Evolutionary conservation across 2,329 filamentous ascomycete species (phyloP).

Genomic region (Coniochaeta hoffmannii): DNA sequence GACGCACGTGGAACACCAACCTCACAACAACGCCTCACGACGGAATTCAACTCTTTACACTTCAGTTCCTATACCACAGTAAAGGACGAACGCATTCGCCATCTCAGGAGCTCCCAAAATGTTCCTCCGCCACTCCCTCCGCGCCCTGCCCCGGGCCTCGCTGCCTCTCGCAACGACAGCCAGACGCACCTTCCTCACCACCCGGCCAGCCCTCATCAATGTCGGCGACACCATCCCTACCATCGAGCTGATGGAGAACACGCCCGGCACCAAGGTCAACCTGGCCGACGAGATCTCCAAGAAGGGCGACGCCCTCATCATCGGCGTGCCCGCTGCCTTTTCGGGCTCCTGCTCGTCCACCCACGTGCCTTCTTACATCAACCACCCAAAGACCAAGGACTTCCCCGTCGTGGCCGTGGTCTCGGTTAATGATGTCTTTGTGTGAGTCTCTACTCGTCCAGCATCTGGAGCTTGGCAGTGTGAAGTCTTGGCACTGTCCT

Average conservation of each 20-base stretch:
- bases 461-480: too few relatives aligned
- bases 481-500: not conserved
- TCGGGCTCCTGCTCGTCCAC: conserved; percentile 47
- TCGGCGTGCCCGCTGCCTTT: conserved; percentile 80
- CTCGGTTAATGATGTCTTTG: conserved; percentile 89
- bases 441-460: conserved; percentile 48
- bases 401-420: conserved; percentile 85
- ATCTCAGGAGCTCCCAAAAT: too few relatives aligned
- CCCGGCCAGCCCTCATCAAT: conserved; percentile 57
- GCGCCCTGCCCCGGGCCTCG: not conserved
- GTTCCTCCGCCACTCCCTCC: not conserved
- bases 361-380: conserved; percentile 84
- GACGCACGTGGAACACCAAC: not conserved
- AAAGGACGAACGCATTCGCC: too few relatives aligned
- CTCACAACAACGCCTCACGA: not conserved
- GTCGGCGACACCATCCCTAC: conserved; percentile 74
- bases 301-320: conserved; percentile 65
- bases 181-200: conserved; percentile 52
- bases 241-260: conserved; percentile 72
- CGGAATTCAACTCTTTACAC: not conserved
- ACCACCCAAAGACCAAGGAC: conserved; percentile 66
- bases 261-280: conserved; percentile 88
- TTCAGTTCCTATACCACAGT: not conserved
- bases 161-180: not conserved
- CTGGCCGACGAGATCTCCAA: conserved; percentile 66